Conservation (phyloP, 169 alveolate genomes). For the Plasmodium gonderi region DNA sequence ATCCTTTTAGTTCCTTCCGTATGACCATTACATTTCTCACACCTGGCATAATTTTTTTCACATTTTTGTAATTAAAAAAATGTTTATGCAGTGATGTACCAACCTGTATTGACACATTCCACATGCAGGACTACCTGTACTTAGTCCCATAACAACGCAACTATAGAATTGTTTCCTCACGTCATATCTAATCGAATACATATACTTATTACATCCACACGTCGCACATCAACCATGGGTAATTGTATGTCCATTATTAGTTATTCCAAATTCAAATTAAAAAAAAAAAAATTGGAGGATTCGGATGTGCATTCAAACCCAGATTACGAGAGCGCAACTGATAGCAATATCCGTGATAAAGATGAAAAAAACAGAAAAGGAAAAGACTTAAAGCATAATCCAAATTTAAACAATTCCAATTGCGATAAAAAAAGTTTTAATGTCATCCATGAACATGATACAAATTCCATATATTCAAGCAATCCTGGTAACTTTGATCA, state of each 20-base stretch:
- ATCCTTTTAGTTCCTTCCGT: not conserved
- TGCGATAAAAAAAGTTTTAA: not conserved
- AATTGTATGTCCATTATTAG: conserved; percentile 45
- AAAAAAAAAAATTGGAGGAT: not conserved
- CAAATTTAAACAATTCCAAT: not conserved
- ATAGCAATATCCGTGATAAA: not conserved
- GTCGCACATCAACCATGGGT: conserved; percentile 34
- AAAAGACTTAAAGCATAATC: not conserved
- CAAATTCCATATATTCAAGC: not conserved
- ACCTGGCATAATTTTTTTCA: not conserved
- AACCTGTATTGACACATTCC: not conserved
- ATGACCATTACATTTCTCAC: not conserved
- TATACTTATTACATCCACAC: not conserved
- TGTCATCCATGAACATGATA: not conserved
- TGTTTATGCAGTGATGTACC: not conserved
- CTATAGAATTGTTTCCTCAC: no score
- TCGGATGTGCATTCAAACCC: conserved; percentile 13
- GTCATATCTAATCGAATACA: not conserved
- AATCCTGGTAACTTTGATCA: not conserved
- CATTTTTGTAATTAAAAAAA: not conserved
- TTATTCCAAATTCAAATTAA: conserved; percentile 38
- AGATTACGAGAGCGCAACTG: not conserved
- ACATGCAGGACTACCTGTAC: no score
- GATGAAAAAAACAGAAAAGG: not conserved
- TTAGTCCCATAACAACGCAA: no score